Base-by-base conservation (phyloP, 2,329 filamentous ascomycete genomes). In the Ciborinia camelliae region DNA sequence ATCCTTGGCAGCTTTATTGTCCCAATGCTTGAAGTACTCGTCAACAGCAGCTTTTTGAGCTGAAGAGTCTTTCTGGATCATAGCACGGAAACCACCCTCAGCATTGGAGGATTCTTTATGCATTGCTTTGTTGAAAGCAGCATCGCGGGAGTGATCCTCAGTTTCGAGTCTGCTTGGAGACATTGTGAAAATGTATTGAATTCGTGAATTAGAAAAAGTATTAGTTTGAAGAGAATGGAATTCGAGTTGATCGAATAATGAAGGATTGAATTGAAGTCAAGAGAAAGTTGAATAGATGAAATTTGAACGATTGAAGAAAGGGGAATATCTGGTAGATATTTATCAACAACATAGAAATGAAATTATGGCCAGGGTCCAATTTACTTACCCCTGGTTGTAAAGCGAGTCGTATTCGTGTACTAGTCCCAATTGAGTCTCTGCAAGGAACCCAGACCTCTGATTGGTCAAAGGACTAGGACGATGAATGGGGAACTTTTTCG, bases 1-100 rank as follows among this genome's bases (percentile, higher is more conserved):
- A 47, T 88, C 84, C 68, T 83, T 86, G 54, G 82, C 90, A 53
- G 81, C 79, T 80, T 96, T 92, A 81, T 94, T 90, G 78, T 97
- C 92, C 90, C 91, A 97, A 77, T 96, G 92, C 84, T 96, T 96
- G 82, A 96, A 96, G 80, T 97, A 97, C 77, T 96, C 91, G 75
- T 95, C 90, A 35, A 93, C 85, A 54, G 92, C 92, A 55, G 88
- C 88, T 77, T 91, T 85, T 75, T 96, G 90, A 9, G 92, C 91
- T 32, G 81, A 80, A 73, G 82, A 80, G 77, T 95, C 88, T 81
- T 99, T 98, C 75, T 82, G 81, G 73, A 96, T 82, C 87, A 97
- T 93, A 73, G 94, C 91, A 72, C 85, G 80, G 72, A 97, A 85
- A 72, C 91, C 90, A 74, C 89, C 90, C 65, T 82, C 80, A 52